Percentiles rank a stretch among this genome's conserved stretches.
phyloP scores from a whole-genome alignment of 495 filamentous ascomycete species.

The Neurospora intermedia region DNA sequence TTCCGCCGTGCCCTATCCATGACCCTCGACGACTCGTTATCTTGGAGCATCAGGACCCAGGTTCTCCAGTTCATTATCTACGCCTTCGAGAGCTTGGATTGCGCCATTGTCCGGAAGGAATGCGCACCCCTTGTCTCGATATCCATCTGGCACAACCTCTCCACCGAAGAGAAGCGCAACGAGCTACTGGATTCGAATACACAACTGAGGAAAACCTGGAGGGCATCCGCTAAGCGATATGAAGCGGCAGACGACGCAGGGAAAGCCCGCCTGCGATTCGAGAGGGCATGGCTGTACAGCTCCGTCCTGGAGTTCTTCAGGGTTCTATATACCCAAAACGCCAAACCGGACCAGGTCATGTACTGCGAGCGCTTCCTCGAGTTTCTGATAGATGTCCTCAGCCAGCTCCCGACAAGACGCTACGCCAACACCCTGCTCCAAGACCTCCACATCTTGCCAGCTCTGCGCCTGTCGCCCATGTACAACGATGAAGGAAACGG shows the following conservation, averaged over 20 bases:
- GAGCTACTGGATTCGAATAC: conserved; percentile 54
- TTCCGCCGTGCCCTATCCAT: conserved; percentile 87
- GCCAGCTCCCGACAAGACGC: conserved; percentile 85
- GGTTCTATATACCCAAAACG: conserved; percentile 50
- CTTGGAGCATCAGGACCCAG: conserved; percentile 59
- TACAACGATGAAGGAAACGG: conserved; percentile 65
- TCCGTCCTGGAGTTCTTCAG: conserved; percentile 75
- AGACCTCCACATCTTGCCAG: conserved; percentile 78
- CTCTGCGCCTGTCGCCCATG: conserved; percentile 68
- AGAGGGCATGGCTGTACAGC: conserved; percentile 87
- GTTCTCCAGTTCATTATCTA: conserved; percentile 79
- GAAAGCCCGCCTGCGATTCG: conserved; percentile 75
- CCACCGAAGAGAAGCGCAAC: conserved; percentile 56
- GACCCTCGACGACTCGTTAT: conserved; percentile 68
- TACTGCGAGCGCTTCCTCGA: conserved; percentile 94
- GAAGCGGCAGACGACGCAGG: conserved; percentile 73
- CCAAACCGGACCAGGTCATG: conserved; percentile 47
- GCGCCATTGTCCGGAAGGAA: conserved; percentile 80
- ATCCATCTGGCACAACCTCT: conserved; percentile 88
- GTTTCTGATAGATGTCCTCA: conserved; percentile 79
- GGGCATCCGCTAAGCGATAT: conserved; percentile 73
- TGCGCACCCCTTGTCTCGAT: conserved; percentile 93
- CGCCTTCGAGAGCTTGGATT: conserved; percentile 92
- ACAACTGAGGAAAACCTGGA: conserved; percentile 80
- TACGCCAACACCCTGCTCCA: conserved; percentile 89